Conservation (phyloP, 2,329 filamentous ascomycete genomes). For the Pestalotiopsis sp. region DNA sequence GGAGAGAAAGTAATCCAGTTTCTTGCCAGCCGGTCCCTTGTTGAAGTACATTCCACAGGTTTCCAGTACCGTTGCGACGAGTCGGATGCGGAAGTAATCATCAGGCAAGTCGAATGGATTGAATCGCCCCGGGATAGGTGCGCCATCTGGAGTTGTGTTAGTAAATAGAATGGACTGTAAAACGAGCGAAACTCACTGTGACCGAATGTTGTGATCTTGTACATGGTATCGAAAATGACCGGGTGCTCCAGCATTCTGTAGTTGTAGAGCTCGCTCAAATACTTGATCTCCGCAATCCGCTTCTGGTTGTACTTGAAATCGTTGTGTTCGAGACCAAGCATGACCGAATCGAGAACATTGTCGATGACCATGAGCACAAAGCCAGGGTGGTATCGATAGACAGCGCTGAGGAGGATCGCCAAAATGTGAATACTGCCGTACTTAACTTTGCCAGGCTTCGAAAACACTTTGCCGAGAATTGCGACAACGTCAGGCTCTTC, state of each 20-base stretch:
- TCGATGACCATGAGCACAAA: conserved; percentile 94
- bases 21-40: conserved; percentile 90
- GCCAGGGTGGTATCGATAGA: conserved; percentile 89
- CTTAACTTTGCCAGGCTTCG: conserved; percentile 95
- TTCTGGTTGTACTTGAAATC: conserved; percentile 98
- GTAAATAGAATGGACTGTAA: conserved; percentile 8
- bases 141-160: conserved; percentile 60
- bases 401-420: conserved; percentile 83
- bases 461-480: conserved; percentile 87
- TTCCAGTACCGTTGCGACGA: conserved; percentile 87
- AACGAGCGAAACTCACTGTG: conserved; percentile 59
- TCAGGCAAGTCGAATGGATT: conserved; percentile 86
- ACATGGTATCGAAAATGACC: conserved; percentile 93
- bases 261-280: conserved; percentile 94
- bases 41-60: conserved; percentile 97
- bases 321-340: conserved; percentile 87
- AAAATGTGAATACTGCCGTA: conserved; percentile 96
- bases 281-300: conserved; percentile 93
- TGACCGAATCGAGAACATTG: conserved; percentile 85
- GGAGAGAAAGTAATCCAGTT: conserved; percentile 94
- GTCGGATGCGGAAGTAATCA: conserved; percentile 93
- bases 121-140: conserved; percentile 75
- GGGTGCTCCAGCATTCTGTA: conserved; percentile 96
- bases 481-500: conserved; percentile 86
- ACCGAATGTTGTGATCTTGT: conserved; percentile 91